Base-by-base conservation (phyloP, 164 flowering plant genomes). In the Chimonanthus salicifolius region DNA sequence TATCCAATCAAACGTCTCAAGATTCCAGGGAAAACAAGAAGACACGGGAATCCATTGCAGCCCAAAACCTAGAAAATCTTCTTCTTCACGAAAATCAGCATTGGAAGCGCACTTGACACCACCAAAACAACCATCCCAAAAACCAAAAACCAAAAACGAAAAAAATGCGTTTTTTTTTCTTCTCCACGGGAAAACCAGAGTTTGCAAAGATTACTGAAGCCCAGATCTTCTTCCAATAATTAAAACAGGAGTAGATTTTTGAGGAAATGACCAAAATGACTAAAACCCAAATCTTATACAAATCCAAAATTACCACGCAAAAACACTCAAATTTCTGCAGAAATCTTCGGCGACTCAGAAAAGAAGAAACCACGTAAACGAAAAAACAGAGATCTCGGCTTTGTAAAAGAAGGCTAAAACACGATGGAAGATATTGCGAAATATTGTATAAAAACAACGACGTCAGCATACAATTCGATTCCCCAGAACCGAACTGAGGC, bases 21-120 rank as follows among this genome's bases (percentile, higher is more conserved):
- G 62, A 71, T 10, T 33, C 43, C 20, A 63, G 44, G 20, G 54
- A 72, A 71, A 13, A 48, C 46, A 47, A 48, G 62, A 60, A 16
- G 46, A 64, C 11, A 8, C 8, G 66, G 44, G 18, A 54, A 13
- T n/a, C 44, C 9, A 63, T 20, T 20, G 44, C 66, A 20, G 33
- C 66, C 33, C 44, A 8, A 63, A 63, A 63, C 33, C 10, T 44
- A 21, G 44, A 11, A 7, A 63, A 7, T 7, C 9, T n/a, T 65
- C 68, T 65, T 16, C 68, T 65, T 65, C 47, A 65, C 68, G 7
- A 47, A 48, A 68, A 68, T n/a, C 70, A 3, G 47, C 54, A 68
- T 15, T 9, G 58, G 58, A 51, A 15, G 58, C 58, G 13, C 60
- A 9, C 16, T 54, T 33, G 33, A 33, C 60, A n/a, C 60, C 11